A percentile compares a stretch with the other conserved stretches of the same genome.
Evolutionary conservation across 805 yeast species (phyloP).

Genomic region (Pichia thaimueangensis): DNA sequence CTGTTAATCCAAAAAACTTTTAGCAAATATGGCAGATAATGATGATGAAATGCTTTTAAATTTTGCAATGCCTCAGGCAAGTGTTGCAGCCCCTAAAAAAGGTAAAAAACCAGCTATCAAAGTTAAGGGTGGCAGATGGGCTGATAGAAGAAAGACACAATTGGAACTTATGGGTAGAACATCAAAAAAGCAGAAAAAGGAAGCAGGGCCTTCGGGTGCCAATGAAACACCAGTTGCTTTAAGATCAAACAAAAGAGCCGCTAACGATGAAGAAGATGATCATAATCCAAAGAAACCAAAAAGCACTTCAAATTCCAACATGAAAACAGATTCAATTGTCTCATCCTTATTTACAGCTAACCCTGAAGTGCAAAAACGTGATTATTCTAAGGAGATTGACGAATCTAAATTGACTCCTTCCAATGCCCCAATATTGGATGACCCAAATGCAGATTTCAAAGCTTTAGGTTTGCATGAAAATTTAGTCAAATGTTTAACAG

Average conservation of each 20-base stretch:
- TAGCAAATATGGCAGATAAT: conserved; percentile 15
- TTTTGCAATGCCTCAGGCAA: conserved; percentile 39
- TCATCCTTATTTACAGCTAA: conserved; percentile 80
- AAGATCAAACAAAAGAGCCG: conserved; percentile 5
- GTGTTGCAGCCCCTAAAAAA: conserved; percentile 15
- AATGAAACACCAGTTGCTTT: conserved; percentile 8
- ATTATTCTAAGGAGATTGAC: conserved; percentile 25
- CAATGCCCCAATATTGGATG: conserved; percentile 77
- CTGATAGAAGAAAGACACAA: conserved; percentile 63
- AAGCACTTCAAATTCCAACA: conserved; percentile 35
- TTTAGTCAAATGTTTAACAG: conserved; percentile 48
- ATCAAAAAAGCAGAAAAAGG: conserved; percentile 9
- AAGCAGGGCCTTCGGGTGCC: neutral
- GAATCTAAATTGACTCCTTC: conserved; percentile 46
- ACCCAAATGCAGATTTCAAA: conserved; percentile 49
- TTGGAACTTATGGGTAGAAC: conserved; percentile 42
- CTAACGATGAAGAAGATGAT: neutral
- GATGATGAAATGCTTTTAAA: conserved; percentile 69
- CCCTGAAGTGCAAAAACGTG: conserved; percentile 42
- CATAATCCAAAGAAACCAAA: conserved; percentile 9
- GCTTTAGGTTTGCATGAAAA: conserved; percentile 61
- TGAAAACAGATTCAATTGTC: conserved; percentile 59
- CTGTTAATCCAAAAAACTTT: too few species aligned
- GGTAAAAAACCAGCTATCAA: conserved; percentile 22
- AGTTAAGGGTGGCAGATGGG: conserved; percentile 75